phyloP scores from a whole-genome alignment of 805 yeast genomes.

The Candida silvatica region DNA sequence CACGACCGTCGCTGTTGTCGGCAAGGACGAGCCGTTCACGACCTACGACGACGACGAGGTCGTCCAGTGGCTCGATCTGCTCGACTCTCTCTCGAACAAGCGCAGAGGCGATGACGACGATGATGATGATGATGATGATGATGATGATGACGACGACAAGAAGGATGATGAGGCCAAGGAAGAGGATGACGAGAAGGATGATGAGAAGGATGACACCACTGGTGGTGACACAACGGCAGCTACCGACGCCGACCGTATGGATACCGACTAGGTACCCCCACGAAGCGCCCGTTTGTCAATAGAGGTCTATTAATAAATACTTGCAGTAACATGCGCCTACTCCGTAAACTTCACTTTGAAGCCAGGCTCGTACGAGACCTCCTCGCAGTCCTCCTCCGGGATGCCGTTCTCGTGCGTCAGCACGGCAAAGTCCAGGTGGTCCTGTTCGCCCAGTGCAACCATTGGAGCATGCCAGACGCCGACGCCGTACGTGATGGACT shows the following conservation, averaged over 20 bases:
- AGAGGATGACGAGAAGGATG: slow-evolving; percentile 8
- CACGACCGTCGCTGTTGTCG: slow-evolving; percentile 91
- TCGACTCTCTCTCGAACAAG: slow-evolving; percentile 56
- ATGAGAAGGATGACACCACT: too few relatives aligned
- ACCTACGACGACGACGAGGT: slow-evolving; percentile 84
- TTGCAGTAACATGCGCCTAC: background rate
- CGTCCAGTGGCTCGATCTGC: slow-evolving; percentile 69
- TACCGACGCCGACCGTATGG: slow-evolving; percentile 26
- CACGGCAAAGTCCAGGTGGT: slow-evolving; percentile 72
- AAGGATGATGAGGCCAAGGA: slow-evolving; percentile 21
- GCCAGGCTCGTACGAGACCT: slow-evolving; percentile 62
- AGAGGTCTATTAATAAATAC: background rate
- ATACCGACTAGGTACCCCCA: slow-evolving; percentile 14
- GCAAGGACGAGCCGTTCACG: slow-evolving; percentile 60
- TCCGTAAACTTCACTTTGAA: slow-evolving; percentile 25
- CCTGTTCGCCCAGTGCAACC: slow-evolving; percentile 63
- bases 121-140: slow-evolving; percentile 18
- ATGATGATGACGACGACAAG: slow-evolving; percentile 23
- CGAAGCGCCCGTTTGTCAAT: background rate
- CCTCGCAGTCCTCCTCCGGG: slow-evolving; percentile 74
- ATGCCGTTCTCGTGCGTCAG: slow-evolving; percentile 79
- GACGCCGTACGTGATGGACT: slow-evolving; percentile 81
- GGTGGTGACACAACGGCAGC: too few relatives aligned
- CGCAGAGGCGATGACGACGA: slow-evolving; percentile 35
- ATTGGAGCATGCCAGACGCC: slow-evolving; percentile 96